Evolutionary conservation across 306 rosid genomes (phyloP).

Genomic region (Malus orientalis): DNA sequence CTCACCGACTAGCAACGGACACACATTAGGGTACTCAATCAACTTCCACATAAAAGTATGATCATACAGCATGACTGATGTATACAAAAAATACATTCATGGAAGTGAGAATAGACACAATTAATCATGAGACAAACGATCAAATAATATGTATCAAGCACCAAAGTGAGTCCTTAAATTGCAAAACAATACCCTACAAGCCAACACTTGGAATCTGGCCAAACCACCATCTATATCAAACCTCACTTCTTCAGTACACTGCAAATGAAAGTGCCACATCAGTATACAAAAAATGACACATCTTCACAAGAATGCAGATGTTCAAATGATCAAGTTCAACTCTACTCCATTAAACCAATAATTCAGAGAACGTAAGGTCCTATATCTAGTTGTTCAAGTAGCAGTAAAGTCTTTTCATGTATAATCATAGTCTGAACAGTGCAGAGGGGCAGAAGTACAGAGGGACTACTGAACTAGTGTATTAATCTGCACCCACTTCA

Average conservation of each 20-base stretch:
- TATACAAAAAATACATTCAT: constrained; percentile 3
- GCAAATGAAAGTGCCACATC: constrained; percentile 20
- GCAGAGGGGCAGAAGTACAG: neutral
- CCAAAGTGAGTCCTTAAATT: constrained; percentile 3
- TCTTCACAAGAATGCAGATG: neutral
- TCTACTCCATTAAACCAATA: neutral
- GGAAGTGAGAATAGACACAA: constrained; percentile 1
- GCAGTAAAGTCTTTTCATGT: neutral
- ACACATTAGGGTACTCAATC: neutral
- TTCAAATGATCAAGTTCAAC: neutral
- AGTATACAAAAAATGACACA: neutral
- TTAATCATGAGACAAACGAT: constrained; percentile 7
- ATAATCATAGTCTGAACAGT: neutral
- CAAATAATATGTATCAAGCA: constrained; percentile 17
- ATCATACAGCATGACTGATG: constrained; percentile 2
- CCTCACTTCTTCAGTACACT: constrained; percentile 89
- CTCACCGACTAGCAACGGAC: neutral
- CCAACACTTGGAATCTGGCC: constrained; percentile 10
- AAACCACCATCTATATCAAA: constrained; percentile 4
- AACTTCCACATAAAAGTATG: neutral
- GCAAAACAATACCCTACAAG: constrained; percentile 17
- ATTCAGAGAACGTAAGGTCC: neutral
- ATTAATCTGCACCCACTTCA: too few relatives aligned
- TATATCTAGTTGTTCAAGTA: neutral
- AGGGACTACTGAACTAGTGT: too few relatives aligned